Evolutionary conservation across 2,329 filamentous ascomycete genomes (phyloP).

Genomic region (Paraconiothyrium brasiliense): DNA sequence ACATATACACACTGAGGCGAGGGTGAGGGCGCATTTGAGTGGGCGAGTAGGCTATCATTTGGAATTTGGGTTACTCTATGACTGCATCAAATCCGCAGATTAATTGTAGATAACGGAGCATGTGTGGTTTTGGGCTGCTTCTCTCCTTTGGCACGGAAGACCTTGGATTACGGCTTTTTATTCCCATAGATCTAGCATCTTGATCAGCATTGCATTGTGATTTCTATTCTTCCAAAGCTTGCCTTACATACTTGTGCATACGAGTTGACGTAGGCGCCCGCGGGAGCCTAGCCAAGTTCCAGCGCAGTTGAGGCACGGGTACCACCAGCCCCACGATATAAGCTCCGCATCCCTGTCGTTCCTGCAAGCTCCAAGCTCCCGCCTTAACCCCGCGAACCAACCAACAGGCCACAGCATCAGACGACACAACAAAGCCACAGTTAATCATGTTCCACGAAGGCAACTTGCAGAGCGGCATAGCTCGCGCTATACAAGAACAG

Average conservation of each 20-base stretch:
- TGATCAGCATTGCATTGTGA: constrained; percentile 20
- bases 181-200: constrained; percentile 30
- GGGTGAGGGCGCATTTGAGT: constrained; percentile 8
- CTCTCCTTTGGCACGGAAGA: constrained; percentile 43
- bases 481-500: constrained; percentile 74
- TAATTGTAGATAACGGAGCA: constrained; percentile 37
- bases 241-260: background rate
- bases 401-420: constrained; percentile 20
- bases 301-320: background rate
- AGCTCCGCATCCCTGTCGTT: constrained; percentile 9
- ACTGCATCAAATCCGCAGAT: constrained; percentile 20
- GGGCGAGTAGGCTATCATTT: constrained; percentile 14
- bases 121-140: constrained; percentile 20
- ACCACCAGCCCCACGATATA: constrained; percentile 8
- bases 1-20: constrained; percentile 10
- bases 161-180: constrained; percentile 22
- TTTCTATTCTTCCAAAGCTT: background rate
- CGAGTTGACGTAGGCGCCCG: background rate
- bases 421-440: constrained; percentile 16
- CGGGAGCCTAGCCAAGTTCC: background rate
- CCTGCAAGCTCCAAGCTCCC: constrained; percentile 23
- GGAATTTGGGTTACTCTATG: constrained; percentile 15
- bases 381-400: constrained; percentile 28
- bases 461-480: constrained; percentile 81
- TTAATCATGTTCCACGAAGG: constrained; percentile 80